Evolutionary conservation across 768 basidiomycete species (phyloP), one percentile per base, ranked within the genome.

Genomic region (Leccinum olivaceopallidum): DNA sequence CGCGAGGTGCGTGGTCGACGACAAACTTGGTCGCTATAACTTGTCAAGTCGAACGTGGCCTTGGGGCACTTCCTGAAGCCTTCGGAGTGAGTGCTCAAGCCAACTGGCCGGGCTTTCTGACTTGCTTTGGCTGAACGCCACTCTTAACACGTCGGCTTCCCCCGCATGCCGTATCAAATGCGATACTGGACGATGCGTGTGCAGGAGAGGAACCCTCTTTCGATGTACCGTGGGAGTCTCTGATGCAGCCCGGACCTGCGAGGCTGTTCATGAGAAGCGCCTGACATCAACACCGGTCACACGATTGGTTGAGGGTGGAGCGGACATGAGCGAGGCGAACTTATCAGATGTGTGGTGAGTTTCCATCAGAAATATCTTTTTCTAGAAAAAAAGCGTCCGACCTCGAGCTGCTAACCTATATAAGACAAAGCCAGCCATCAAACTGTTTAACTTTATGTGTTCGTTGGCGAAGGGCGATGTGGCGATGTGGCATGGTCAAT

Each of bases 1-100:
- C 66, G 2, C 71, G 74, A 56, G 79, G 79, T 14, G 71, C 71
- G 12, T 78, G 75, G 78, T 71, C 69, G 42, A 73, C 70, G 2
- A 64, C 70, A 16, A 2, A 76, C 37, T 78, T 76, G 75, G 64
- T 79, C n/a, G 74, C 78, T 10, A 66, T 69, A 39, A 26, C 65
- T 80, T 6, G 64, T 78, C 32, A 73, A 74, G 61, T 77, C 77
- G 5, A 73, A 71, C 47, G 49, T 76, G 12, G 59, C 3, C 42
- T 77, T 8, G 36, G 72, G 4, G 69, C 56, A 6, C 61, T 79
- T 39, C 76, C 74, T 0, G 66, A 71, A 13, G 67, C 66, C 8
- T 49, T 52, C 22, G 71, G 71, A 52, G 73, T 72, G 32, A 61
- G 76, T 65, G 6, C 9, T 28, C 34, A 10, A 3, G 8, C 22